phyloP scores from a whole-genome alignment of 805 yeast species.

The Middelhovenomyces tepae region DNA sequence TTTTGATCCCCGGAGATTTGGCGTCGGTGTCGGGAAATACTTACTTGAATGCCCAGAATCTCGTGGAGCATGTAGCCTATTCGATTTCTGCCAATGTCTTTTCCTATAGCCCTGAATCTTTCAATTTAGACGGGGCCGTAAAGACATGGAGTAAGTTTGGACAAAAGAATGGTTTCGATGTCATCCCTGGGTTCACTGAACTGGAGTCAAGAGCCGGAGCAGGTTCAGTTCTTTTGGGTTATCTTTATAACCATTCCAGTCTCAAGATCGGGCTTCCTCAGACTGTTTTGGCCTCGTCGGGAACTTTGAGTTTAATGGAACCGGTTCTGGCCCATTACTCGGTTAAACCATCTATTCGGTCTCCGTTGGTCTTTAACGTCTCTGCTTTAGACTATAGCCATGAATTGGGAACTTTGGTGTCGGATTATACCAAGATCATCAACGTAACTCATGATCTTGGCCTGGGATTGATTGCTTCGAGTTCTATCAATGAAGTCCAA shows the following conservation, averaged over 20 bases:
- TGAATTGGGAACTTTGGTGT: constrained; percentile 40
- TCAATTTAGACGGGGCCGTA: constrained; percentile 51
- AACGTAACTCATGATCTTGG: constrained; percentile 54
- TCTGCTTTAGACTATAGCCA: constrained; percentile 69
- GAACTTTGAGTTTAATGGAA: constrained; percentile 59
- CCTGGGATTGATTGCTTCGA: constrained; percentile 63
- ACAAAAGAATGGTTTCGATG: constrained; percentile 43
- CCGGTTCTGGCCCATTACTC: constrained; percentile 40
- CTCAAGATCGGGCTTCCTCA: constrained; percentile 11
- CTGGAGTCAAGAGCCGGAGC: constrained; percentile 77
- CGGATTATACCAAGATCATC: constrained; percentile 57
- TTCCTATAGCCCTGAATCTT: constrained; percentile 59
- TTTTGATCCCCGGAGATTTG: constrained; percentile 16
- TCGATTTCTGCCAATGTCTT: constrained; percentile 28
- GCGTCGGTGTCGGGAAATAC: constrained; percentile 14
- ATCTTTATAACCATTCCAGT: constrained; percentile 30
- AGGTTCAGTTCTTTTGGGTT: constrained; percentile 70
- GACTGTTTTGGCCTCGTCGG: constrained; percentile 53
- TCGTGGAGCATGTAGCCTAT: constrained; percentile 27
- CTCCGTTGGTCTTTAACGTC: constrained; percentile 63
- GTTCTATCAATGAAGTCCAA: constrained; percentile 54
- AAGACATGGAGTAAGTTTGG: constrained; percentile 49
- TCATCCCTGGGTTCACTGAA: constrained; percentile 50
- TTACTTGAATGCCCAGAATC: constrained; percentile 19
- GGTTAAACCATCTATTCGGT: constrained; percentile 27